Evolutionary conservation across 2,329 filamentous ascomycete species (phyloP), one percentile per base, ranked within the genome.

Genomic region (Botryotinia calthae): DNA sequence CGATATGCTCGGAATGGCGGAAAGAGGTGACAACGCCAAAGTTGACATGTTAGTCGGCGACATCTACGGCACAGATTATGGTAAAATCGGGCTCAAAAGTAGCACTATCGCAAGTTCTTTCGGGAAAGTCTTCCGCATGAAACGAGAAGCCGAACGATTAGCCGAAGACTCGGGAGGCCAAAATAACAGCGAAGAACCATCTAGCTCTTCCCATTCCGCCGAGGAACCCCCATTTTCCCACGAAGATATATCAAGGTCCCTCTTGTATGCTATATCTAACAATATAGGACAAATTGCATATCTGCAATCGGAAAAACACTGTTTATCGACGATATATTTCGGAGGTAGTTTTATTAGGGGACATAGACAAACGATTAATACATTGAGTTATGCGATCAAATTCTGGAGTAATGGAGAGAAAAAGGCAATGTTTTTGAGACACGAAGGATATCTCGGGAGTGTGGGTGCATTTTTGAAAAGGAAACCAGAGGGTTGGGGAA

Each of bases 231-330:
- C 87, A 73, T 98, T 98, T 82, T 89, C 88, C 28, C 87, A 89
- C 51, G 90, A 94, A 80, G 96, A 99, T 82, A 93, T 99, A 76
- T 96, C 93, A 37, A 87, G 95, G 46, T 97, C 94, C 64, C 86
- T 99, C 28, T 88, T 99, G 0, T 99, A 97, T 83, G 96, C 96
- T 37, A 94, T 98, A 77, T 95, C 92, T 81, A 98, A 98, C 85
- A 98, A 98, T 83, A 98, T 98, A 76, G 96, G 96, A 25, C 96
- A 99, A 84, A 97, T 99, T 78, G 94, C 96, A 61, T 98, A 96
- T 82, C 86, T 99, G n/a, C 96, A 98, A 81, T 96, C 94, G 9
- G 95, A 98, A 81, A 96, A 97, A 80, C 95, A 99, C 83, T 89
- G 91, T 63, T 86, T 98, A 40, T 92, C 93, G 75, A 90, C 95